Evolutionary conservation across 2,329 filamentous ascomycete genomes (phyloP), one percentile per base, ranked within the genome.

Genomic region (Colletotrichum coccodes): DNA sequence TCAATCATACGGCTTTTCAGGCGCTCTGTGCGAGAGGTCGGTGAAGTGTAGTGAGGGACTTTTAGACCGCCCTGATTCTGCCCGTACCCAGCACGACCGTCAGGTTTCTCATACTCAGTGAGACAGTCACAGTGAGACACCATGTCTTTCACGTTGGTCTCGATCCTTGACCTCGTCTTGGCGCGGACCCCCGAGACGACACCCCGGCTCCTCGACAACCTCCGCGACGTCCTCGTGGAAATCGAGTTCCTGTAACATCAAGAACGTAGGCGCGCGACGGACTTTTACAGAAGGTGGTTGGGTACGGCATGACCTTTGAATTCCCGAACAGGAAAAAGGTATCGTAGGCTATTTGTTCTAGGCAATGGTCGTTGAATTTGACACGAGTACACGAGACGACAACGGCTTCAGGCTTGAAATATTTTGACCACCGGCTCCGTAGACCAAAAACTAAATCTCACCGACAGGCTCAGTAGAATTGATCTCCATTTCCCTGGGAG

Each of bases 241-340:
- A 92, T 97, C n/a, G 94, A 94, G 2, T 97, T 97, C 75, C 79
- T 97, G 26, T 97, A 97, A 76, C 87, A n/a, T 97, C 70, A 91
- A 91, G 76, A 94, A 97, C 75, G 91, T 93, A 3, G 92, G 91
- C 26, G 90, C 84, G 91, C 6, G 86, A 91, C 18, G 82, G 87
- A 44, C 81, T 95, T 60, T 89, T 92, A 73, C 76, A 87, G 28
- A 80, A 86, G 70, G 92, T 95, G 30, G 89, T 94, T 60, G 75
- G 81, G 3, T 86, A 94, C 75, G 93, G 92, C 50, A 89, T 88
- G 61, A 84, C 81, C 0, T 97, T 97, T 74, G 89, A 93, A 68
- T 85, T 97, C 64, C 91, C 93, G 1, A 77, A 83, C 70, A 89
- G 91, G 72, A 93, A 96, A 79, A 97, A 97, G n/a, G 88, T 90